phyloP scores from a whole-genome alignment of 2,329 filamentous ascomycete species.

The Nemania sp. region DNA sequence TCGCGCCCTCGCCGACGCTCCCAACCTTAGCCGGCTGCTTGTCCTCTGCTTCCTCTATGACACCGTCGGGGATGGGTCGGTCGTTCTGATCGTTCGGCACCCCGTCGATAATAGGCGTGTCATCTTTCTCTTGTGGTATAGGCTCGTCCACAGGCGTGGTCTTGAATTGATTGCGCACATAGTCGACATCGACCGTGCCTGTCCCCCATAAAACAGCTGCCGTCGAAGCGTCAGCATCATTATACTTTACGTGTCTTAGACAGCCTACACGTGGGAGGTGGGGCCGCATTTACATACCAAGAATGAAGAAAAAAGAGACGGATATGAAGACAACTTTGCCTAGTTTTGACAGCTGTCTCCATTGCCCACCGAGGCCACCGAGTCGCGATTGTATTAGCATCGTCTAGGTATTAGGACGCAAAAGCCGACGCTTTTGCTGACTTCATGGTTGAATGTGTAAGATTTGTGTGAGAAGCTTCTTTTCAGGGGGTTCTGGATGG shows the following conservation, averaged over 20 bases:
- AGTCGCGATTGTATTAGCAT: constrained; percentile 33
- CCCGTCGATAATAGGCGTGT: constrained; percentile 38
- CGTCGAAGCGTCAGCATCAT: constrained; percentile 18
- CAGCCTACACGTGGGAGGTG: neutral
- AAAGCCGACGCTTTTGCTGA: neutral
- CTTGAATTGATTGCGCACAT: constrained; percentile 35
- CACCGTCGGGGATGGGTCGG: constrained; percentile 34
- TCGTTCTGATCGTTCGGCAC: constrained; percentile 39
- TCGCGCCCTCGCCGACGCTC: neutral
- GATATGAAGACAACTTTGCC: constrained; percentile 22
- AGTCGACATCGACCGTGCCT: constrained; percentile 38
- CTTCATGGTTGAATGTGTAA: constrained; percentile 20
- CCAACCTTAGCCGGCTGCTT: constrained; percentile 9
- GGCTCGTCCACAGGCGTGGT: constrained; percentile 26
- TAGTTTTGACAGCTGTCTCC: constrained; percentile 35
- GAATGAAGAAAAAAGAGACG: constrained; percentile 27
- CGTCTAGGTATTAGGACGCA: neutral
- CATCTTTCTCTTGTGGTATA: constrained; percentile 25
- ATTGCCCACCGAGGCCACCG: constrained; percentile 32
- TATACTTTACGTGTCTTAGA: neutral
- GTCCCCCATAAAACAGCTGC: constrained; percentile 37
- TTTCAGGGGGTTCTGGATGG: constrained; percentile 4
- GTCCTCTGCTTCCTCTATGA: constrained; percentile 28
- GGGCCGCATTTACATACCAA: constrained; percentile 31
- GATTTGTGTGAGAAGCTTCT: neutral